phyloP scores from a whole-genome alignment of 2,329 filamentous ascomycete genomes.

The Exophiala sp. region DNA sequence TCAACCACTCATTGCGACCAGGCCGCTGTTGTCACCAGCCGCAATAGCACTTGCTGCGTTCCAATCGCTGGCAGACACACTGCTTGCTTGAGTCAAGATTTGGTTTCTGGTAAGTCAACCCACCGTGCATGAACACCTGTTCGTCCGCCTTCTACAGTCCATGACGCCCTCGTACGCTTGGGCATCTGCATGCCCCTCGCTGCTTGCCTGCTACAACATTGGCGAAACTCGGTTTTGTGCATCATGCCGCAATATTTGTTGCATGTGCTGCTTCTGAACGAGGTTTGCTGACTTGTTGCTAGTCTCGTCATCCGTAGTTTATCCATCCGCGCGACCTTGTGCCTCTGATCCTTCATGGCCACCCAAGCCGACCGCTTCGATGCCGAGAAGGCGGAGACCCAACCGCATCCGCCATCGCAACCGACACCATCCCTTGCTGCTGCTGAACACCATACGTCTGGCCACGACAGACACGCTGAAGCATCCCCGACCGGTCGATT shows the following conservation, averaged over 20 bases:
- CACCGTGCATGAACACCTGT: slow-evolving; percentile 28
- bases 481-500: neutral
- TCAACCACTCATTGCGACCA: slow-evolving; percentile 3
- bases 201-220: slow-evolving; percentile 1
- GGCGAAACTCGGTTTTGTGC: slow-evolving; percentile 10
- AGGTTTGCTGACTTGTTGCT: slow-evolving; percentile 1
- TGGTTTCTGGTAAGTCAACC: slow-evolving; percentile 2
- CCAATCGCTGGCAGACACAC: neutral
- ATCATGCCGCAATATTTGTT: slow-evolving; percentile 11
- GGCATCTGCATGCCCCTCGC: slow-evolving; percentile 1
- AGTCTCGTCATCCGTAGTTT: slow-evolving; percentile 1
- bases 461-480: slow-evolving; percentile 6
- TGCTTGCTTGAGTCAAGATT: slow-evolving; percentile 1
- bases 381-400: slow-evolving; percentile 13
- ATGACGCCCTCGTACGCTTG: neutral
- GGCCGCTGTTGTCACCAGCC: neutral
- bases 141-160: slow-evolving; percentile 15
- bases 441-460: neutral
- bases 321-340: neutral
- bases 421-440: neutral
- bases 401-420: neutral
- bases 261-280: neutral
- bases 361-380: slow-evolving; percentile 11
- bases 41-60: neutral
- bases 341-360: slow-evolving; percentile 4